phyloP scores from a whole-genome alignment of 225 moss, liverwort and hornwort genomes.

The Pseudoscleropodium purum region DNA sequence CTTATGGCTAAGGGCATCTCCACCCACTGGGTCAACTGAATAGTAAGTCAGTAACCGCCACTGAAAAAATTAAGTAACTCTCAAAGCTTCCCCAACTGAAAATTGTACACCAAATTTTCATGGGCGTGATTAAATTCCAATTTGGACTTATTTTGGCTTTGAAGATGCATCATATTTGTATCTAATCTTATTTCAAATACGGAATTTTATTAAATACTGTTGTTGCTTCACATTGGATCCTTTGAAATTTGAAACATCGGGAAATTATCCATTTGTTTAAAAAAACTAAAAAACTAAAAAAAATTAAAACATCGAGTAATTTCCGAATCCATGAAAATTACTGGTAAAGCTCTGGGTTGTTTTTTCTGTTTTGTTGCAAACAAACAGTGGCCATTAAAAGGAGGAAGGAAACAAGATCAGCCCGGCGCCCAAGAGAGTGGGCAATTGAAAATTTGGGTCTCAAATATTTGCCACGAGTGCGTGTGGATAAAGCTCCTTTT shows the following conservation, averaged over 20 bases:
- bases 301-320: not conserved
- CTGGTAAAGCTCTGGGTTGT: too few species aligned
- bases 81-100: not conserved
- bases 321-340: not conserved
- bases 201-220: too few species aligned
- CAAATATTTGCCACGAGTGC: not conserved
- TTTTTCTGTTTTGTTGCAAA: not conserved
- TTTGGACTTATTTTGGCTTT: not conserved
- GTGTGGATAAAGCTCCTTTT: not conserved
- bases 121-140: not conserved
- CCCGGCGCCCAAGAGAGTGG: not conserved
- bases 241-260: not conserved
- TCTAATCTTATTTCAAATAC: not conserved
- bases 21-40: not conserved
- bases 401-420: not conserved
- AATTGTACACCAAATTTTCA: not conserved
- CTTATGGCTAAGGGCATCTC: not conserved
- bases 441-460: not conserved
- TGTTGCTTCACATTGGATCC: not conserved
- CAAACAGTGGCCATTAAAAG: not conserved
- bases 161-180: not conserved
- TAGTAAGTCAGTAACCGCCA: not conserved
- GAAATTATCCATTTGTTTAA: too few species aligned
- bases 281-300: too few species aligned
- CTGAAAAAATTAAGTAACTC: not conserved